phyloP scores from a whole-genome alignment of 2,329 filamentous ascomycete genomes.

The Aureobasidium melanogenum region DNA sequence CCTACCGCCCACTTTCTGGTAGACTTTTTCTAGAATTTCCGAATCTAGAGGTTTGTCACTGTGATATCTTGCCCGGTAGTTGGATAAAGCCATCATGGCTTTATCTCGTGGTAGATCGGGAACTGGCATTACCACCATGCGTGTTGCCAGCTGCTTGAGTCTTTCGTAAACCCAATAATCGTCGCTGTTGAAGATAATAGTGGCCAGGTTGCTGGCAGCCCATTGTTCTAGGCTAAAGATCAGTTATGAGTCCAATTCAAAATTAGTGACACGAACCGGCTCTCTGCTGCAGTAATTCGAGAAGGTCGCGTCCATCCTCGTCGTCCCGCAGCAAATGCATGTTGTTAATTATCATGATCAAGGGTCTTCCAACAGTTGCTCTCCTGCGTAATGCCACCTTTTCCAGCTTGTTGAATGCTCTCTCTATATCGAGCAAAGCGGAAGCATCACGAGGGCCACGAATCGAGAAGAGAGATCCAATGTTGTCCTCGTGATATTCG shows the following conservation, averaged over 20 bases:
- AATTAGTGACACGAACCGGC: constrained; percentile 36
- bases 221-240: constrained; percentile 61
- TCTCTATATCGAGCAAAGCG: constrained; percentile 86
- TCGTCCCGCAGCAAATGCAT: constrained; percentile 86
- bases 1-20: constrained; percentile 77
- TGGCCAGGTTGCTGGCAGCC: constrained; percentile 86
- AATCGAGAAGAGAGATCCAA: constrained; percentile 92
- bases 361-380: constrained; percentile 52
- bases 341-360: constrained; percentile 92
- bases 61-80: constrained; percentile 75
- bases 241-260: not conserved
- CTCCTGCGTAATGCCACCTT: constrained; percentile 78
- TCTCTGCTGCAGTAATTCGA: constrained; percentile 90
- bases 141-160: constrained; percentile 81
- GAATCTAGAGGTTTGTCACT: constrained; percentile 46
- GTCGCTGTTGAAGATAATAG: constrained; percentile 89
- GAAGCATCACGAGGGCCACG: constrained; percentile 85
- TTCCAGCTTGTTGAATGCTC: constrained; percentile 94
- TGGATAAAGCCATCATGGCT: constrained; percentile 66
- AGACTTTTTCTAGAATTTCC: constrained; percentile 63
- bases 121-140: constrained; percentile 89
- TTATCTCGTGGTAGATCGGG: constrained; percentile 70
- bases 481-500: constrained; percentile 96
- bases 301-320: constrained; percentile 82
- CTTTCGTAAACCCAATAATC: constrained; percentile 99